Percentiles rank a stretch among this genome's conserved stretches.
Evolutionary conservation across 2,329 filamentous ascomycete species (phyloP).

Genomic region (Annulohypoxylon truncatum): DNA sequence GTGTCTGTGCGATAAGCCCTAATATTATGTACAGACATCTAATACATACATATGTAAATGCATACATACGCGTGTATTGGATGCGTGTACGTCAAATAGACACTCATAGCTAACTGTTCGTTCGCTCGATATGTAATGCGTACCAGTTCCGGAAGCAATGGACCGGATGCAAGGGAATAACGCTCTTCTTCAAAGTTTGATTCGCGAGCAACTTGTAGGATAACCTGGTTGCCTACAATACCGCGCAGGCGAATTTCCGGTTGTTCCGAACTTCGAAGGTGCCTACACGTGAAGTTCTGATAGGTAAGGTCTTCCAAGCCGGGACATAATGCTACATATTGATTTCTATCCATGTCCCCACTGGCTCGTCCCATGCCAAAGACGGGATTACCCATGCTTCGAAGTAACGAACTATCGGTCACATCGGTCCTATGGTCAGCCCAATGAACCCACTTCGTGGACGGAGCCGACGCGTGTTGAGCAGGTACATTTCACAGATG

Average conservation of each 20-base stretch:
- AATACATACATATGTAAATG: not conserved
- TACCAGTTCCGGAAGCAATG: not conserved
- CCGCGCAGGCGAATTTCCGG: slow-evolving; percentile 26
- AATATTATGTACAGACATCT: not conserved
- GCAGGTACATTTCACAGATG: not conserved
- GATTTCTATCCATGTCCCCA: slow-evolving; percentile 35
- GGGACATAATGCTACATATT: slow-evolving; percentile 33
- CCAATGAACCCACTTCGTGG: slow-evolving; percentile 18
- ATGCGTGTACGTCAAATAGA: not conserved
- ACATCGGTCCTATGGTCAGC: slow-evolving; percentile 19
- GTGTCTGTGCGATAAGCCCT: slow-evolving; percentile 21
- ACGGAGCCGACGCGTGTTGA: slow-evolving; percentile 18
- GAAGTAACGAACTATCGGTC: slow-evolving; percentile 10
- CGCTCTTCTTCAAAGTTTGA: not conserved
- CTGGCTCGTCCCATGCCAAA: slow-evolving; percentile 23
- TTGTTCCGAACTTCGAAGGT: slow-evolving; percentile 24
- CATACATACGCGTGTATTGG: not conserved
- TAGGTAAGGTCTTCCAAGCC: slow-evolving; percentile 31
- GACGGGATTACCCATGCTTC: slow-evolving; percentile 33
- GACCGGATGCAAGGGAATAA: not conserved
- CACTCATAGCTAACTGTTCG: not conserved
- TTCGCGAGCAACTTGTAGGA: slow-evolving; percentile 7
- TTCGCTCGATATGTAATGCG: not conserved
- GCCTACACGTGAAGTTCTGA: slow-evolving; percentile 34
- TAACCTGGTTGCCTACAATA: slow-evolving; percentile 8